These are phyloP conservation scores for Penicillium canariense DNA, from an alignment of 495 filamentous ascomycete species.

Conservation along the genomic window DNA sequence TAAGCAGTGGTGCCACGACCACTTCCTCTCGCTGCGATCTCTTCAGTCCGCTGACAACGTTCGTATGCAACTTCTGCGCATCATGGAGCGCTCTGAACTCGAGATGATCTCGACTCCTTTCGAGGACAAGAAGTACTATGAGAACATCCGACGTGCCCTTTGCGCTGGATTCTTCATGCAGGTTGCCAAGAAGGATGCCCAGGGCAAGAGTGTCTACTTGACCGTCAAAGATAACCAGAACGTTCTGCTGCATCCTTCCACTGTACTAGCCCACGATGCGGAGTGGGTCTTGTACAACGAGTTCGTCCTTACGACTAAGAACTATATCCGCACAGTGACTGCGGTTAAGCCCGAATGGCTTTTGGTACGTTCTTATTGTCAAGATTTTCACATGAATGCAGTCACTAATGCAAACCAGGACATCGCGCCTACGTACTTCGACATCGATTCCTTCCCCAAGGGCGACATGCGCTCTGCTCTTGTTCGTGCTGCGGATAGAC, in stretches of 20 bases:
- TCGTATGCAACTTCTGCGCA: conserved; percentile 81
- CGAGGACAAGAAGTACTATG: conserved; percentile 95
- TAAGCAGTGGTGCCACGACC: conserved; percentile 94
- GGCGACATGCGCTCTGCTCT: conserved; percentile 80
- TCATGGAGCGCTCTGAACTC: conserved; percentile 90
- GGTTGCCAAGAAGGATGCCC: conserved; percentile 83
- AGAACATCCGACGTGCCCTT: conserved; percentile 92
- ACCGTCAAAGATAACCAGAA: conserved; percentile 93
- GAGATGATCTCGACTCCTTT: conserved; percentile 86
- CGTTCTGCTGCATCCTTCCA: conserved; percentile 90
- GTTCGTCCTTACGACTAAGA: conserved; percentile 95
- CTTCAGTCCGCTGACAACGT: conserved; percentile 93
- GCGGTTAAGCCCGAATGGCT: conserved; percentile 73
- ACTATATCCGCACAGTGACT: conserved; percentile 70
- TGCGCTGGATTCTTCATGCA: conserved; percentile 99
- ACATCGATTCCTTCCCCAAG: conserved; percentile 77
- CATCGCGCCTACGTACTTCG: conserved; percentile 89
- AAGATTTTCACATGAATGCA: neutral
- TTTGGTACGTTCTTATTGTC: conserved; percentile 58
- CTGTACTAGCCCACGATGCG: conserved; percentile 76
- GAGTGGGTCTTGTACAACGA: conserved; percentile 99
- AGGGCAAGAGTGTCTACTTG: conserved; percentile 73
- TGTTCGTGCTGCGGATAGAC: conserved; percentile 68
- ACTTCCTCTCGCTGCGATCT: conserved; percentile 89
- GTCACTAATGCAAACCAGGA: conserved; percentile 53